Conservation (phyloP, 2,329 filamentous ascomycete species). For the Venturia nashicola region DNA sequence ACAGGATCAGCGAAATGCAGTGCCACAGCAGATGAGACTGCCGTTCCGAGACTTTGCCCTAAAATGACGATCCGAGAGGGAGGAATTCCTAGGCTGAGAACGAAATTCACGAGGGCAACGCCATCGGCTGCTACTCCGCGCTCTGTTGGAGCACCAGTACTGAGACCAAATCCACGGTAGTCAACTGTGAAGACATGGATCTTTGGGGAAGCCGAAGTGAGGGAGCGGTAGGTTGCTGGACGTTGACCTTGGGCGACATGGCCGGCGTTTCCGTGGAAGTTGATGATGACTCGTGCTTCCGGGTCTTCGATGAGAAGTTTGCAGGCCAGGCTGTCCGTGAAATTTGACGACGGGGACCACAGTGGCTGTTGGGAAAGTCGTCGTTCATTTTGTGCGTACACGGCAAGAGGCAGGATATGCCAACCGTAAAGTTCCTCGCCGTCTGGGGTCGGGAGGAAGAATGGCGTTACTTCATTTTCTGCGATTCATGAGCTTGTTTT, state of each 20-base stretch:
- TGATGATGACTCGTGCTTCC: conserved; percentile 42
- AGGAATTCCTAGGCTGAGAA: conserved; percentile 52
- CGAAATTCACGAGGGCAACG: conserved; percentile 59
- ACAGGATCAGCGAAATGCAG: conserved; percentile 48
- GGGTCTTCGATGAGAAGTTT: conserved; percentile 38
- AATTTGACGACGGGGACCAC: conserved; percentile 28
- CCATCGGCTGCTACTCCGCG: conserved; percentile 71
- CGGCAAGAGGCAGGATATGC: conserved; percentile 73
- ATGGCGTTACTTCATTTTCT: conserved; percentile 84
- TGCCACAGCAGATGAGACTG: conserved; percentile 62
- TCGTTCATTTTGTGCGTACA: conserved; percentile 62
- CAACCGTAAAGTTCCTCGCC: conserved; percentile 72
- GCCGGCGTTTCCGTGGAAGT: conserved; percentile 55
- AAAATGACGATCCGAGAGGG: conserved; percentile 64
- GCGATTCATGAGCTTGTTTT: not conserved
- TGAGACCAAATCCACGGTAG: conserved; percentile 79
- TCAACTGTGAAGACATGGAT: conserved; percentile 81
- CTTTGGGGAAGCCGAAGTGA: conserved; percentile 55
- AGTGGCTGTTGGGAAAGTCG: conserved; percentile 39
- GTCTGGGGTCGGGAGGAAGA: conserved; percentile 63
- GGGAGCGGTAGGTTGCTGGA: conserved; percentile 62
- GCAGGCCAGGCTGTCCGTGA: conserved; percentile 36
- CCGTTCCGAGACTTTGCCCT: conserved; percentile 82
- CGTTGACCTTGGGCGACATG: conserved; percentile 70
- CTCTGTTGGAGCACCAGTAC: conserved; percentile 70